These are phyloP conservation scores for Chalciporus sphaerocephalus DNA, from an alignment of 768 basidiomycete species.

Conservation along the genomic window DNA sequence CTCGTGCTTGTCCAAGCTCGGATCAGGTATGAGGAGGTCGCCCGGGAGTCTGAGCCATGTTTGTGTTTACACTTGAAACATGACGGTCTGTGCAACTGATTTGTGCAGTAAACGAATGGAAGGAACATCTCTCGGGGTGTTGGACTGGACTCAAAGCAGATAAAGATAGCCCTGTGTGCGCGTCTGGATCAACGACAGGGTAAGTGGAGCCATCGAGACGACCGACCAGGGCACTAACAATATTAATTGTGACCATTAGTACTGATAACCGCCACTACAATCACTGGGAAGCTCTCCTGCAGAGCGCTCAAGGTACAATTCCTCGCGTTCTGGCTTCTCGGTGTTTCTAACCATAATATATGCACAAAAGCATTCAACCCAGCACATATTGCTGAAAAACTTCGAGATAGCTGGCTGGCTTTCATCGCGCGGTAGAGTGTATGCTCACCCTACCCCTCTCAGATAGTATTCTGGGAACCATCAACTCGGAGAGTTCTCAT, in stretches of 20 bases:
- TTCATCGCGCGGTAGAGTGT: neutral
- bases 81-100: neutral
- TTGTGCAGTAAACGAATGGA: slow-evolving; percentile 4
- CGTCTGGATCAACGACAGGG: too few species aligned
- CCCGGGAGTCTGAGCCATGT: neutral
- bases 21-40: neutral
- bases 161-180: too few species aligned
- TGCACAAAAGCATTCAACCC: neutral
- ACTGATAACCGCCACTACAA: neutral
- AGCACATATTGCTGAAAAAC: neutral
- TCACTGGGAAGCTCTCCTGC: neutral
- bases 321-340: neutral
- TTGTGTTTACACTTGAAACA: neutral
- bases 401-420: slow-evolving; percentile 1
- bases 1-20: neutral
- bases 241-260: too few species aligned
- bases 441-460: neutral
- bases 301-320: neutral
- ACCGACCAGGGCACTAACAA: too few species aligned
- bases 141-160: too few species aligned
- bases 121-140: neutral
- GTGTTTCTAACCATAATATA: neutral
- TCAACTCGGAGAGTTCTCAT: neutral
- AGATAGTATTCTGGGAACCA: neutral
- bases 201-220: too few species aligned